Conservation (phyloP, 495 filamentous ascomycete species). For the Platismatia glauca region DNA sequence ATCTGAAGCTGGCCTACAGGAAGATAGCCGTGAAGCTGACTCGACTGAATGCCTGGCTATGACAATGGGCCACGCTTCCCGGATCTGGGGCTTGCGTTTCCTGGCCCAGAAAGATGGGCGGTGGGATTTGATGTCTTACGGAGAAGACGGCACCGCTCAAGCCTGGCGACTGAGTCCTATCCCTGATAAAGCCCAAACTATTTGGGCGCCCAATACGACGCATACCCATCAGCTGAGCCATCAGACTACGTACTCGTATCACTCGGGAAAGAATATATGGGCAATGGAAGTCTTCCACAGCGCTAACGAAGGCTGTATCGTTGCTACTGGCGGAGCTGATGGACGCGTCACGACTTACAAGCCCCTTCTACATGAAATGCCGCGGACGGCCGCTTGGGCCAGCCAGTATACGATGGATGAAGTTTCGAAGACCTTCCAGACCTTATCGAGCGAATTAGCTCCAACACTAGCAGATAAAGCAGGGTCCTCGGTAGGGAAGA, state of each 20-base stretch:
- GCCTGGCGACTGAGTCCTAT: slow-evolving; percentile 53
- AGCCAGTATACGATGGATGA: slow-evolving; percentile 13
- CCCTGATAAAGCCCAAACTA: not conserved
- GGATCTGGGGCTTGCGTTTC: slow-evolving; percentile 83
- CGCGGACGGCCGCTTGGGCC: not conserved
- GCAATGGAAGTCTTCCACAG: slow-evolving; percentile 43
- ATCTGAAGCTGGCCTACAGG: not conserved
- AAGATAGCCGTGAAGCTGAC: not conserved
- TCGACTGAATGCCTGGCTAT: slow-evolving; percentile 43
- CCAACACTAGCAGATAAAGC: not conserved
- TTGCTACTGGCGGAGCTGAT: slow-evolving; percentile 86
- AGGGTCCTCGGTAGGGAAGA: not conserved
- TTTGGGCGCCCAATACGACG: too few species aligned
- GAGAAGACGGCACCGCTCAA: slow-evolving; percentile 68
- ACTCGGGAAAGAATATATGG: slow-evolving; percentile 92
- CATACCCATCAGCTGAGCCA: not conserved
- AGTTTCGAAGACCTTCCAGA: not conserved
- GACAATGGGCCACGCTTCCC: slow-evolving; percentile 74
- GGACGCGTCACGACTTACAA: slow-evolving; percentile 43
- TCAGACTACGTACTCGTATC: slow-evolving; percentile 43
- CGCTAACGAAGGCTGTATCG: slow-evolving; percentile 27
- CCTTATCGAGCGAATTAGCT: not conserved
- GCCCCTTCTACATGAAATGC: slow-evolving; percentile 1
- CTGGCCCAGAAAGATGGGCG: slow-evolving; percentile 28
- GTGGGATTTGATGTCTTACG: slow-evolving; percentile 56